Conservation (phyloP, 2,329 filamentous ascomycete species). For the Penicillium olsonii region DNA sequence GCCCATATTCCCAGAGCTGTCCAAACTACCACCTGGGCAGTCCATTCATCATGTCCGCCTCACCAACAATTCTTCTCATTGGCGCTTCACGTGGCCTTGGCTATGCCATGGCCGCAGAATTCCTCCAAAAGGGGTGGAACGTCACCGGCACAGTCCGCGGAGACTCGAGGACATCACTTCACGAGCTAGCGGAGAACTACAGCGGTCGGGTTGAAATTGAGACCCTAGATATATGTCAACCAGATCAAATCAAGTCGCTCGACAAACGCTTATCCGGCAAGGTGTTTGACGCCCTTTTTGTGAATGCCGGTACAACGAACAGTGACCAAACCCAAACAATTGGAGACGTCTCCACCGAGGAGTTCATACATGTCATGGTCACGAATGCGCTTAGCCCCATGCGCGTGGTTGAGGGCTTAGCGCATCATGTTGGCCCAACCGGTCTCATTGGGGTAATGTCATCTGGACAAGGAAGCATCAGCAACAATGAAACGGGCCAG, state of each 20-base stretch:
- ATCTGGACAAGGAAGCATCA: slow-evolving; percentile 4
- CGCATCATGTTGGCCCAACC: neutral
- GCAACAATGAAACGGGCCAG: slow-evolving; percentile 3
- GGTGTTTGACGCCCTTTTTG: neutral
- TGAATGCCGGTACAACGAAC: slow-evolving; percentile 3
- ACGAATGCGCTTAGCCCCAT: slow-evolving; percentile 5
- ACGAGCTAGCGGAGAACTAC: slow-evolving; percentile 1
- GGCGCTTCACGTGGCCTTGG: slow-evolving; percentile 3
- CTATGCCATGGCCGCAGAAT: slow-evolving; percentile 1
- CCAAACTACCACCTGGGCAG: too few relatives aligned
- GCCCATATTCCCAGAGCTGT: too few relatives aligned
- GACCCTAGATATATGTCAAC: slow-evolving; percentile 2
- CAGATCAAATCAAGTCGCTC: slow-evolving; percentile 2
- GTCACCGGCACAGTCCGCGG: slow-evolving; percentile 1
- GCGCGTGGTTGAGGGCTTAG: slow-evolving; percentile 2
- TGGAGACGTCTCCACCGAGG: slow-evolving; percentile 3
- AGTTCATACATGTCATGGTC: slow-evolving; percentile 5
- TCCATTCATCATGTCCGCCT: neutral
- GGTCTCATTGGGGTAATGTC: slow-evolving; percentile 5
- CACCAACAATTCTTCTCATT: neutral
- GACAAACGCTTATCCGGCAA: neutral
- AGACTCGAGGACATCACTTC: neutral
- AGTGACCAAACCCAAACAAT: slow-evolving; percentile 1
- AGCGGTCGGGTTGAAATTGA: neutral
- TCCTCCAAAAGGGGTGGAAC: slow-evolving; percentile 3